Conservation (phyloP, 2,329 filamentous ascomycete genomes). For the Aureobasidium sp. region DNA sequence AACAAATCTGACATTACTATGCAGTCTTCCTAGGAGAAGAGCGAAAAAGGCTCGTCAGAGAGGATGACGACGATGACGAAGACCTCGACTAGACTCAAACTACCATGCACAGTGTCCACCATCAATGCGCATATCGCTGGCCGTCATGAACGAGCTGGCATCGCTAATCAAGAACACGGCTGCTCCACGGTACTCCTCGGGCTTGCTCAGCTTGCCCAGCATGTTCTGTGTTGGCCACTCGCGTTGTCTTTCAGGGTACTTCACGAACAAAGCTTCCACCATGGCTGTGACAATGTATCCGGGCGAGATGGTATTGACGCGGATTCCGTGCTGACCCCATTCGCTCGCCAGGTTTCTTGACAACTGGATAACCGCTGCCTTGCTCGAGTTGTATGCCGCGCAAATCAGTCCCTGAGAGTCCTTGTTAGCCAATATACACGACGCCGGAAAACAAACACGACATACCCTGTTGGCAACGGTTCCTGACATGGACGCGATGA, state of each 20-base stretch:
- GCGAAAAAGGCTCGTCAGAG: background rate
- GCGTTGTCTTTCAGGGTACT: slow-evolving; percentile 56
- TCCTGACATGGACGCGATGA: slow-evolving; percentile 58
- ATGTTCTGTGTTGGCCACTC: slow-evolving; percentile 82
- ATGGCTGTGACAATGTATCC: slow-evolving; percentile 77
- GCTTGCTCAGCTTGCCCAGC: slow-evolving; percentile 44
- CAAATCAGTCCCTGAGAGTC: slow-evolving; percentile 50
- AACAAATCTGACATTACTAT: background rate
- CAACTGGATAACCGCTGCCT: slow-evolving; percentile 65
- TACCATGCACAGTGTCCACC: slow-evolving; percentile 47
- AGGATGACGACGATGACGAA: background rate
- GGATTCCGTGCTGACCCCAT: slow-evolving; percentile 64
- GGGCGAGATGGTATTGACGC: slow-evolving; percentile 73
- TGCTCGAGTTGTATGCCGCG: slow-evolving; percentile 66
- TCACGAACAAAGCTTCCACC: slow-evolving; percentile 70
- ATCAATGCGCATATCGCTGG: slow-evolving; percentile 45
- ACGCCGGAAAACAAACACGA: slow-evolving; percentile 11
- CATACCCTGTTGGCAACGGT: slow-evolving; percentile 54
- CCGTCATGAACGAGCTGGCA: slow-evolving; percentile 47
- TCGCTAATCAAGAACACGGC: slow-evolving; percentile 31
- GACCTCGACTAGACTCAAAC: background rate
- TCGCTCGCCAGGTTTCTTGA: slow-evolving; percentile 62
- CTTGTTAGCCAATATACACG: slow-evolving; percentile 8
- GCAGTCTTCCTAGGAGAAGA: slow-evolving; percentile 4
- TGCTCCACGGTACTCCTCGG: slow-evolving; percentile 30